Evolutionary conservation across 306 rosid genomes (phyloP).

Genomic region (Gastrolobium villosum): DNA sequence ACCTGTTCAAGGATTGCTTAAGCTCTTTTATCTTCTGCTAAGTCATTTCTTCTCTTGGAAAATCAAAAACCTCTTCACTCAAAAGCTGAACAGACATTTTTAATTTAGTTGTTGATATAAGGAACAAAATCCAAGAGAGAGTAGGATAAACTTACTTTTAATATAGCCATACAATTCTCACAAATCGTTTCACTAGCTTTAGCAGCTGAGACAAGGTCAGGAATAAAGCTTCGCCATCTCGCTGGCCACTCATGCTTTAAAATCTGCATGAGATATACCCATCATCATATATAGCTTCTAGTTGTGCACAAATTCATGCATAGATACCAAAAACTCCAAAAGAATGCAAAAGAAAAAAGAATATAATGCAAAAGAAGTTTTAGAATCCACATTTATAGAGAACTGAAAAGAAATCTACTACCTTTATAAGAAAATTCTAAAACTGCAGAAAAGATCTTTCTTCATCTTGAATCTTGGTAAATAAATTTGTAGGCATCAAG

Average conservation of each 20-base stretch:
- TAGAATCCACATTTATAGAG: background rate
- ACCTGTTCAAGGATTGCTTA: conserved; percentile 65
- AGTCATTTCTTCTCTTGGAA: conserved; percentile 53
- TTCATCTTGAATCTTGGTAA: background rate
- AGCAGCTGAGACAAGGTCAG: too few species aligned
- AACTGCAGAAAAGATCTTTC: background rate
- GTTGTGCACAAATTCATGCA: conserved; percentile 24
- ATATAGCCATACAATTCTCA: conserved; percentile 83
- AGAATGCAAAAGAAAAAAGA: background rate
- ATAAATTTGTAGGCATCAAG: background rate
- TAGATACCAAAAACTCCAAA: background rate
- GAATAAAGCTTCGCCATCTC: too few species aligned
- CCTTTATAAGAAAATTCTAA: conserved; percentile 20
- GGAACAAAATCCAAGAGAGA: conserved; percentile 9
- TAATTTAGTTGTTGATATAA: background rate
- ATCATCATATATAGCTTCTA: background rate
- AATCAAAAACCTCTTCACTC: conserved; percentile 52
- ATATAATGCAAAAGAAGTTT: background rate
- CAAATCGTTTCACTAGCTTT: too few species aligned
- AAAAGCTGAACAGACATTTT: conserved; percentile 37
- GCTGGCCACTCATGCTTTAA: too few species aligned
- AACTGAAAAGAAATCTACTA: background rate
- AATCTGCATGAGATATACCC: conserved; percentile 57
- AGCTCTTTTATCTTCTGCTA: conserved; percentile 51
- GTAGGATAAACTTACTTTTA: conserved; percentile 58